These are phyloP conservation scores for Colletotrichum eremochloae DNA, from an alignment of 2,329 filamentous ascomycete species.

Conservation along the genomic window DNA sequence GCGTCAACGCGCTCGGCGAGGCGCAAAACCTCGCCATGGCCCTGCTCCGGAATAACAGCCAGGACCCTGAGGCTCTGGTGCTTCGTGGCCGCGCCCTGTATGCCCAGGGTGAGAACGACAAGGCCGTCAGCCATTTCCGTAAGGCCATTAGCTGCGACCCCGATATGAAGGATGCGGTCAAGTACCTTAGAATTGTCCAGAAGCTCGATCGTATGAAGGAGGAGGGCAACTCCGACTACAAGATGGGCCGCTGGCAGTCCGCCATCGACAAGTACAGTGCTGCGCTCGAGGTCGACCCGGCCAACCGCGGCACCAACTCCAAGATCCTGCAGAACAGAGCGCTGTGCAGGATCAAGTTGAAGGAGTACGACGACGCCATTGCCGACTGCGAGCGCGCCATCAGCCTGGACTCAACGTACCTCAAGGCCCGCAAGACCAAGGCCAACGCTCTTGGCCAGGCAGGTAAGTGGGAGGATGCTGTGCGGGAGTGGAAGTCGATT, in stretches of 20 bases:
- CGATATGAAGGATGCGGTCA: conserved; percentile 89
- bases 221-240: conserved; percentile 92
- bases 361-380: conserved; percentile 85
- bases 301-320: conserved; percentile 92
- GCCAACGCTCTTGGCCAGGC: conserved; percentile 89
- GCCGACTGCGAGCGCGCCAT: conserved; percentile 88
- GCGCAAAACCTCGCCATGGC: conserved; percentile 94
- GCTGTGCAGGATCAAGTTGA: conserved; percentile 84
- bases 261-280: conserved; percentile 88
- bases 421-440: conserved; percentile 93
- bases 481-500: conserved; percentile 89
- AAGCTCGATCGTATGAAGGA: conserved; percentile 95
- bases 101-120: conserved; percentile 92
- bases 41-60: conserved; percentile 85
- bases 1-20: conserved; percentile 88
- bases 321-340: conserved; percentile 96
- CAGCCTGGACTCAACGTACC: conserved; percentile 84
- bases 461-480: conserved; percentile 92
- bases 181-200: conserved; percentile 89
- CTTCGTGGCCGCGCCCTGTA: conserved; percentile 90
- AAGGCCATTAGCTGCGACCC: conserved; percentile 92
- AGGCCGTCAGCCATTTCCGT: conserved; percentile 92
- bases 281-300: conserved; percentile 86
- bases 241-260: conserved; percentile 81
- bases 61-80: conserved; percentile 94